A percentile compares a stretch with the other conserved stretches of the same genome.
Evolutionary conservation across 441 rosid genomes (phyloP).

Genomic region (Euphorbia celastroides): DNA sequence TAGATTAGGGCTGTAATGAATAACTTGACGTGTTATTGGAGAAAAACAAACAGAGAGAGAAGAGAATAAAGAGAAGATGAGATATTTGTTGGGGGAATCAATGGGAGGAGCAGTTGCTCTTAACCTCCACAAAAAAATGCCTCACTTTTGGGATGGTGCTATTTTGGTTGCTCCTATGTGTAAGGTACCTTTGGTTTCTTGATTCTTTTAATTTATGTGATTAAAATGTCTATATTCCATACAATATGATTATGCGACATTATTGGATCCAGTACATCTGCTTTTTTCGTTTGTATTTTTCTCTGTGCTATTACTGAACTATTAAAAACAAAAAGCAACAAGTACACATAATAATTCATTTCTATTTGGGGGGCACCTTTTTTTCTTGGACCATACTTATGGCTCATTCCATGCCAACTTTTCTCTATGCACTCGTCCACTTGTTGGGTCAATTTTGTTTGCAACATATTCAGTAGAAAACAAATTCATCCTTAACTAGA

Average conservation of each 20-base stretch:
- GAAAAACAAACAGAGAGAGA: slow-evolving; percentile 49
- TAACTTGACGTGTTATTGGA: too few relatives aligned
- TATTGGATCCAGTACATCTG: slow-evolving; percentile 4
- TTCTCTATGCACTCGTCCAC: neutral
- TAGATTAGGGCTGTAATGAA: too few relatives aligned
- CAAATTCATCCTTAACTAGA: neutral
- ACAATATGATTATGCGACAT: neutral
- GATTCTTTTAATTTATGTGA: neutral
- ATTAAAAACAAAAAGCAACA: neutral
- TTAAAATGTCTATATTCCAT: neutral
- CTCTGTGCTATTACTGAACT: neutral
- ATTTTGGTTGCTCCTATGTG: slow-evolving; percentile 90
- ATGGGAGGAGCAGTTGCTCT: slow-evolving; percentile 86
- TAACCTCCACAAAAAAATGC: slow-evolving; percentile 50
- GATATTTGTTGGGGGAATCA: slow-evolving; percentile 75
- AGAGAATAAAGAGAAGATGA: slow-evolving; percentile 59
- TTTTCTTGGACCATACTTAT: neutral
- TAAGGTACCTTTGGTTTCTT: slow-evolving; percentile 40
- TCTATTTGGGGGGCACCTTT: neutral
- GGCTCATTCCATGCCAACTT: neutral
- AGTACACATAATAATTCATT: neutral
- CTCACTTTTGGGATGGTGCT: slow-evolving; percentile 84
- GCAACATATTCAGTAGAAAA: too few relatives aligned
- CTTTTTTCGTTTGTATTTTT: neutral
- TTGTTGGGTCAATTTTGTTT: neutral